Percentiles rank a stretch among this genome's conserved stretches.
Evolutionary conservation across 805 yeast species (phyloP).

Genomic region (Ogataea naganishii): DNA sequence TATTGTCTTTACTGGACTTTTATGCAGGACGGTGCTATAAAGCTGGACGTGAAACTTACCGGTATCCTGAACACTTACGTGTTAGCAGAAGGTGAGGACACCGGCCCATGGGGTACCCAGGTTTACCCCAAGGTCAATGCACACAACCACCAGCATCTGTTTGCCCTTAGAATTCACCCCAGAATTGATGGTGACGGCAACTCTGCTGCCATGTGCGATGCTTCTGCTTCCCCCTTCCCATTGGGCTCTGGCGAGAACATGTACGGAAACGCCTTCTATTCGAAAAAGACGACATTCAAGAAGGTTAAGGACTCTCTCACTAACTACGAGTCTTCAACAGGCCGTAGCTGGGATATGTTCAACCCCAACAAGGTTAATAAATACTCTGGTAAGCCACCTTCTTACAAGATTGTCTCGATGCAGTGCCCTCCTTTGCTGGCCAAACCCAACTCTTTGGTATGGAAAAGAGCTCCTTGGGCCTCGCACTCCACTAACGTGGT

Average conservation of each 20-base stretch:
- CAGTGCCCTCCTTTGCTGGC: slow-evolving; percentile 71
- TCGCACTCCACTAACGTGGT: slow-evolving; percentile 57
- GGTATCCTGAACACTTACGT: slow-evolving; percentile 75
- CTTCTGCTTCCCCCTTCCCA: slow-evolving; percentile 46
- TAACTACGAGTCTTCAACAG: slow-evolving; percentile 49
- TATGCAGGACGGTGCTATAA: slow-evolving; percentile 78
- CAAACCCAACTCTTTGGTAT: slow-evolving; percentile 62
- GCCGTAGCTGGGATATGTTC: slow-evolving; percentile 71
- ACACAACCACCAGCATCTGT: slow-evolving; percentile 81
- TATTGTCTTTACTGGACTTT: slow-evolving; percentile 79
- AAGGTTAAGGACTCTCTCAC: slow-evolving; percentile 61
- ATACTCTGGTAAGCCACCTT: slow-evolving; percentile 66
- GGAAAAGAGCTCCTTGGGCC: slow-evolving; percentile 82
- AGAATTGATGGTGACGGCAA: slow-evolving; percentile 75
- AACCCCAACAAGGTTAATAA: slow-evolving; percentile 61
- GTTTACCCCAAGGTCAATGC: slow-evolving; percentile 79
- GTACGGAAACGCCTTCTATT: slow-evolving; percentile 71
- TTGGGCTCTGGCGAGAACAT: slow-evolving; percentile 61
- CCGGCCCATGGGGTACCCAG: slow-evolving; percentile 72
- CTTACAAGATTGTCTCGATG: slow-evolving; percentile 68
- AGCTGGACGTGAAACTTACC: slow-evolving; percentile 69
- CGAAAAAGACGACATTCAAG: slow-evolving; percentile 58
- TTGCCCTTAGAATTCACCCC: slow-evolving; percentile 71
- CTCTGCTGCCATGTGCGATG: slow-evolving; percentile 64
- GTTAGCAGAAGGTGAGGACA: slow-evolving; percentile 53